Evolutionary conservation across 1,284 basidiomycete species (phyloP), one percentile per base, ranked within the genome.

Genomic region (Salmacisia buchloeana): DNA sequence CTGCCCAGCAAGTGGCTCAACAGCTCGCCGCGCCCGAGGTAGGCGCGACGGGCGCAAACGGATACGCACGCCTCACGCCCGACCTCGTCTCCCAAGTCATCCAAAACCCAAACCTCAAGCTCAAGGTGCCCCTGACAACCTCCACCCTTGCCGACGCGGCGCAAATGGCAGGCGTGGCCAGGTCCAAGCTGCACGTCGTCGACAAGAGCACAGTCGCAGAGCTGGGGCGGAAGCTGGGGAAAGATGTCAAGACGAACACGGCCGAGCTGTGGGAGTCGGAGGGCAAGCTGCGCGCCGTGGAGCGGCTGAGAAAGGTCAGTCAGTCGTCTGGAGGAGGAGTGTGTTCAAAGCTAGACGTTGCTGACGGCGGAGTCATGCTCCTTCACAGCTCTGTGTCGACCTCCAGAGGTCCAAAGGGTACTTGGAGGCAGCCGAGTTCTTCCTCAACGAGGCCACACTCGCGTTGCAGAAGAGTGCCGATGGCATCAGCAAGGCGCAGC

Each of bases 61-160:
- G 39, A 33, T 39, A 62, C n/a, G 39, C 57, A 4, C 36, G 58
- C 9, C 65, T 64, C 41, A 60, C 63, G 6, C 39, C 57, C 9
- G 58, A 64, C 4, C 39, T 64, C 9, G 45, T 57, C n/a, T 33
- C 21, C 15, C 34, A 64, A 2, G 25, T 65, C 15, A 52, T 49
- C 21, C 43, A 38, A 39, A 49, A 59, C 10, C 36, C 61, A 33
- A 33, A 65, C 38, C 23, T 39, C 25, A 46, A 45, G 12, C 23
- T 49, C 33, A 23, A 23, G 23, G 46, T 38, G 15, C 41, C 46
- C 25, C n/a, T 65, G 13, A 39, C 33, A 1, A 23, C 59, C 18
- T 59, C 63, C 2, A 61, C 66, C 34, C 33, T 67, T 4, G 33
- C 63, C 6, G 65, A 67, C 56, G 63, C 58, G 12, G 63, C 54